phyloP scores from a whole-genome alignment of 805 yeast genomes.

The Candida sanyiensis region DNA sequence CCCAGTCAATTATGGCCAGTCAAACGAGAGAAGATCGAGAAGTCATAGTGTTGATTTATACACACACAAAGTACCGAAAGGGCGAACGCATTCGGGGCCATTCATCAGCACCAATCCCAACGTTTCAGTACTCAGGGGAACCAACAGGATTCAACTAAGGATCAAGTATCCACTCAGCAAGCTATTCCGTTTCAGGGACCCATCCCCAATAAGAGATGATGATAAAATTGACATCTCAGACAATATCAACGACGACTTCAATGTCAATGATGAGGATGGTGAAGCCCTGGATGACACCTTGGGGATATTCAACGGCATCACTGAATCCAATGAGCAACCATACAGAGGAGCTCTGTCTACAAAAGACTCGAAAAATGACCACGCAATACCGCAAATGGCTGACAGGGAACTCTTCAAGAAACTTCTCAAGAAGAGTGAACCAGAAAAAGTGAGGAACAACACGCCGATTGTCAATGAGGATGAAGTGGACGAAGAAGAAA shows the following conservation, averaged over 20 bases:
- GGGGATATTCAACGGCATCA: constrained; percentile 5
- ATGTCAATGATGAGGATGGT: constrained; percentile 17
- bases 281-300: constrained; percentile 9
- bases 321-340: constrained; percentile 50
- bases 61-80: background rate
- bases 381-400: constrained; percentile 51
- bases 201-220: constrained; percentile 18
- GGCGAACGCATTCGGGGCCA: background rate
- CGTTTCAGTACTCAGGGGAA: constrained; percentile 16
- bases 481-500: constrained; percentile 6
- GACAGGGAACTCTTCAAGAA: constrained; percentile 47
- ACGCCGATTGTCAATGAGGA: constrained; percentile 26
- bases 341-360: constrained; percentile 59
- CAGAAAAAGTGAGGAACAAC: constrained; percentile 33
- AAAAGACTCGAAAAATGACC: constrained; percentile 52
- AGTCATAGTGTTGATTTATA: constrained; percentile 3
- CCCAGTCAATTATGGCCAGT: constrained; percentile 4
- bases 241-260: constrained; percentile 23
- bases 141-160: constrained; percentile 21
- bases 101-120: constrained; percentile 19
- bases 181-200: constrained; percentile 23
- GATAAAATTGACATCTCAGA: constrained; percentile 20
- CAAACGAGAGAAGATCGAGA: constrained; percentile 5
- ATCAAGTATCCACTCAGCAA: constrained; percentile 15
- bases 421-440: constrained; percentile 35